Conservation (phyloP, 2,329 filamentous ascomycete species). For the Monosporascus ibericus region DNA sequence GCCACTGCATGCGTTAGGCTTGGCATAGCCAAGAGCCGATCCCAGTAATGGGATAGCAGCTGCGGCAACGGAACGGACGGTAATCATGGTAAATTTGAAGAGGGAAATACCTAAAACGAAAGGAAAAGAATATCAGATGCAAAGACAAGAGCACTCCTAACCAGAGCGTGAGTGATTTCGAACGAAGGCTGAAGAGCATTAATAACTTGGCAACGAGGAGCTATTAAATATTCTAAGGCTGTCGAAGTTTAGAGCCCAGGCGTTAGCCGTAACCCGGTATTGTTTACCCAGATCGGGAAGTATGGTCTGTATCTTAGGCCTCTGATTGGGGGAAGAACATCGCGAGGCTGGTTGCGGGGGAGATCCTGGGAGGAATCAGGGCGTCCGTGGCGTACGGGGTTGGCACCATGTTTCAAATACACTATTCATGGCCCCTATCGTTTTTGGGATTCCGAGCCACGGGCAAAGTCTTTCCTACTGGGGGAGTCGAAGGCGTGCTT, state of each 20-base stretch:
- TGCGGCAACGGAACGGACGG: not conserved
- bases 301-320: not conserved
- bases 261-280: not conserved
- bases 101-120: not conserved
- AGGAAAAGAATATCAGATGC: not conserved
- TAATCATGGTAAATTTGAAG: not conserved
- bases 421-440: too few species aligned
- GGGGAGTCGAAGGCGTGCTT: too few species aligned
- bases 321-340: not conserved
- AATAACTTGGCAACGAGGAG: too few species aligned
- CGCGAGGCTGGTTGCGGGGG: not conserved
- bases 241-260: not conserved
- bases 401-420: too few species aligned
- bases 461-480: too few species aligned
- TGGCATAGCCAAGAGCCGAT: constrained; percentile 21
- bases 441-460: too few species aligned
- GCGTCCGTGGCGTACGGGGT: too few species aligned
- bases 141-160: not conserved
- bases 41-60: constrained; percentile 9
- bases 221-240: too few species aligned
- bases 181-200: too few species aligned
- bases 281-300: not conserved
- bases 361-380: too few species aligned
- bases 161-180: too few species aligned
- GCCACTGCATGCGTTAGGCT: constrained; percentile 32